These are phyloP conservation scores for Asclepias syriaca DNA, from an alignment of 257 asterid genomes.

Conservation along the genomic window DNA sequence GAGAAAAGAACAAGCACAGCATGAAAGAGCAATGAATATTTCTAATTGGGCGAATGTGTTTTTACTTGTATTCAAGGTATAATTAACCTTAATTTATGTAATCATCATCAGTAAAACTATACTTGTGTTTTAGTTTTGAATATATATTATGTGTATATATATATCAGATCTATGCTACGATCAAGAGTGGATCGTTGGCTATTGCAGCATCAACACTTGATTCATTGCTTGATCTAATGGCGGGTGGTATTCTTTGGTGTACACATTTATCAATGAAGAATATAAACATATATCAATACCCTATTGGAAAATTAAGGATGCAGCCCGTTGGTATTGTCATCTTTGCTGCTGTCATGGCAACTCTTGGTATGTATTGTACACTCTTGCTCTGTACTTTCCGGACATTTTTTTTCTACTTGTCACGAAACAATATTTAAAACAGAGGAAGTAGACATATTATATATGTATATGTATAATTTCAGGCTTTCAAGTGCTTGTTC, in stretches of 20 bases:
- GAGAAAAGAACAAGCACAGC: slow-evolving; percentile 37
- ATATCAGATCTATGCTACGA: slow-evolving; percentile 48
- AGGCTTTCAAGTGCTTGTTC: slow-evolving; percentile 18
- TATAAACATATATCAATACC: slow-evolving; percentile 66
- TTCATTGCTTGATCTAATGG: slow-evolving; percentile 69
- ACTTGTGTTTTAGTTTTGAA: background rate
- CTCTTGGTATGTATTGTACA: slow-evolving; percentile 42
- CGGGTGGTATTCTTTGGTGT: slow-evolving; percentile 66
- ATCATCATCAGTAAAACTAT: too few relatives aligned
- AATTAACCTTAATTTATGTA: background rate
- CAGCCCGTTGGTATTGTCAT: slow-evolving; percentile 75
- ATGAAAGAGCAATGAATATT: slow-evolving; percentile 63
- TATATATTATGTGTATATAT: too few relatives aligned
- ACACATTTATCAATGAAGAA: slow-evolving; percentile 68
- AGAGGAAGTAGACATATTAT: too few relatives aligned
- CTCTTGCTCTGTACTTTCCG: background rate
- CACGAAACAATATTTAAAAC: too few relatives aligned
- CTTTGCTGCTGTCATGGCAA: slow-evolving; percentile 70
- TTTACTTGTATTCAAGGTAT: slow-evolving; percentile 60
- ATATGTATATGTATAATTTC: background rate
- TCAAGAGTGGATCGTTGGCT: slow-evolving; percentile 63
- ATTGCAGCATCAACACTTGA: slow-evolving; percentile 71
- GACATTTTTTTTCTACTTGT: background rate
- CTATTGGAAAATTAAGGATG: slow-evolving; percentile 61
- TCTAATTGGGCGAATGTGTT: slow-evolving; percentile 66